Evolutionary conservation across 2,329 filamentous ascomycete genomes (phyloP), one percentile per base, ranked within the genome.

Genomic region (Chaetomium globosum): DNA sequence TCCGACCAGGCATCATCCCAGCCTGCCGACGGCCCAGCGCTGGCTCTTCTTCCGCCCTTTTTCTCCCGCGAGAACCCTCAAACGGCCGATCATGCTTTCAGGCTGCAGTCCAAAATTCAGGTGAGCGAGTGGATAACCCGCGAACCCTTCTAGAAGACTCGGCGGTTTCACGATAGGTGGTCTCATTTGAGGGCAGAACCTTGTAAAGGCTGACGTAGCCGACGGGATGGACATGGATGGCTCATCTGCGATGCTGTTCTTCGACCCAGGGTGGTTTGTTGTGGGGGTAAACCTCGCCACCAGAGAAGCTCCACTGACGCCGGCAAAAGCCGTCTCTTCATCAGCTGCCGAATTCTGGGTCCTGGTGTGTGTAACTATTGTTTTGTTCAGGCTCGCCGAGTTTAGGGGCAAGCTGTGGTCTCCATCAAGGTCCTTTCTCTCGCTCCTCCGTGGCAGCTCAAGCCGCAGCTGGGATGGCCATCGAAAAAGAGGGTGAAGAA

Each of bases 141-240:
- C 39, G 39, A 43, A 43, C 16, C 39, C 39, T 43, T 43, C 39
- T 43, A 43, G 39, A 43, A 43, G 39, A 16, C 39, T 61, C 53
- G 39, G 48, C n/a, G 19, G 59, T 53, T 61, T 53, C 49, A 53
- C 7, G 48, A 26, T 28, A 31, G 49, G 12, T 43, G 59, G 46
- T 61, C 33, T 30, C 59, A 61, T 61, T 30, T 53, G 46, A 23
- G 21, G 43, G 46, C 7, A 48, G 9, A 48, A 48, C 46, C 46
- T 23, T n/a, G 46, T 43, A 16, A n/a, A 16, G 39, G 36, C 36
- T 39, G 36, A 39, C 36, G 36, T 12, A 19, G 36, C 36, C 12
- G 16, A 43, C 39, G 39, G 39, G 39, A 43, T 43, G 39, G 39
- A n/a, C 4, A 36, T 36, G 33, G 33, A 36, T 36, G 33, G 33